Evolutionary conservation across 768 basidiomycete genomes (phyloP), one percentile per base, ranked within the genome.

Genomic region (Xanthoconium purpureum): DNA sequence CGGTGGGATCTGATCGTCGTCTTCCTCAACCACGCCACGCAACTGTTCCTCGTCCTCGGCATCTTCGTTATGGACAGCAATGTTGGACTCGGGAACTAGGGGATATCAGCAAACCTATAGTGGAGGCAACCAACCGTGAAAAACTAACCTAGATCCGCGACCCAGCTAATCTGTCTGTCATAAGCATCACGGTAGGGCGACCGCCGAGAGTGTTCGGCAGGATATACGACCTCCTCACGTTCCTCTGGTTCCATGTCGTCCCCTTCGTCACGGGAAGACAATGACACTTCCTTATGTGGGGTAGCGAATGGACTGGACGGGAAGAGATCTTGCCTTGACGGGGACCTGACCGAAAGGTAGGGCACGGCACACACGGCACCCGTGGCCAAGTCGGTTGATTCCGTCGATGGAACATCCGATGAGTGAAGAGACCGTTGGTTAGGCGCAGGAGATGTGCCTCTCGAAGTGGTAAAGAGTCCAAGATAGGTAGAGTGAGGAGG

Each of bases 231-330:
- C 63, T 84, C 78, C 55, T 90, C 88, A 20, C 59, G 69, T 6
- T 70, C 70, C 47, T 71, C 88, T 17, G 65, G 33, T 35, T 66
- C 67, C 48, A 60, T 36, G 49, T 69, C 69, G 20, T 91, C 81
- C 7, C 79, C 88, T 17, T 88, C 87, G 24, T 84, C 78, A 47
- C 75, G 77, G 32, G 58, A 68, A 45, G 79, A 69, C 37, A 77
- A 71, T 1, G 79, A 71, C 42, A 78, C 77, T 69, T 91, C 90
- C 69, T 82, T 84, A 50, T 88, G 66, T 0, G 88, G 90, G 3
- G 84, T 84, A 12, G 80, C 81, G 63, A 89, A 90, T 14, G 89
- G 88, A 67, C 87, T 91, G 30, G 77, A 81, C 7, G 85, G 81
- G 70, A 85, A 84, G 14, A 70, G 53, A 49, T 89, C 88, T 55